Conservation (phyloP, 495 filamentous ascomycete species). For the Cenococcum geophilum region DNA sequence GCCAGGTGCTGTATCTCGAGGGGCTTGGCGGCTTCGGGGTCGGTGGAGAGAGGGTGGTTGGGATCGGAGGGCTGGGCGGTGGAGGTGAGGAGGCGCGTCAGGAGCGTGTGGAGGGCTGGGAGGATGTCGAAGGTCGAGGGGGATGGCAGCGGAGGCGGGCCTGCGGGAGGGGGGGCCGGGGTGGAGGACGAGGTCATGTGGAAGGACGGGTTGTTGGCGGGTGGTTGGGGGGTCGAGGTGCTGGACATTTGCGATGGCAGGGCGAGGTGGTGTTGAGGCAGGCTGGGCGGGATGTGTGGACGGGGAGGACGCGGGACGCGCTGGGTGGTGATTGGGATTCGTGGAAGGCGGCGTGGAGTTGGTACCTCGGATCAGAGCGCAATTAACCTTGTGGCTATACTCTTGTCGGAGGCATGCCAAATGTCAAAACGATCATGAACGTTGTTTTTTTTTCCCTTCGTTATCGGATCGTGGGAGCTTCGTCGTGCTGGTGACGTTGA, state of each 20-base stretch:
- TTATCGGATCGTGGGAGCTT: neutral
- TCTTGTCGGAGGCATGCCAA: too few species aligned
- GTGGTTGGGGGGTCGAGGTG: constrained; percentile 20
- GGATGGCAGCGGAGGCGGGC: constrained; percentile 40
- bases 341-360: too few species aligned
- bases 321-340: too few species aligned
- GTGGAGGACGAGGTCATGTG: constrained; percentile 10
- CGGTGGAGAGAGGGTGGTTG: constrained; percentile 12
- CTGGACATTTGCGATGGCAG: constrained; percentile 13
- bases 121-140: constrained; percentile 73
- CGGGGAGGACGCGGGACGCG: too few species aligned
- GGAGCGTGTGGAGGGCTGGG: constrained; percentile 70
- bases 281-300: too few species aligned
- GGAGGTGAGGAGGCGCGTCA: constrained; percentile 60
- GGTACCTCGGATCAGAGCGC: too few species aligned
- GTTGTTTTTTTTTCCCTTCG: neutral
- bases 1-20: constrained; percentile 74
- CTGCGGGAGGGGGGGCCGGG: constrained; percentile 12
- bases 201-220: constrained; percentile 9
- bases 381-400: too few species aligned
- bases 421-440: too few species aligned
- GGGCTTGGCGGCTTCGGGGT: constrained; percentile 27
- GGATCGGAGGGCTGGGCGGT: constrained; percentile 22
- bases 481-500: constrained; percentile 6
- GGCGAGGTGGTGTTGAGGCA: neutral